Evolutionary conservation across 164 flowering plant species (phyloP).

Genomic region (Malania oleifera): DNA sequence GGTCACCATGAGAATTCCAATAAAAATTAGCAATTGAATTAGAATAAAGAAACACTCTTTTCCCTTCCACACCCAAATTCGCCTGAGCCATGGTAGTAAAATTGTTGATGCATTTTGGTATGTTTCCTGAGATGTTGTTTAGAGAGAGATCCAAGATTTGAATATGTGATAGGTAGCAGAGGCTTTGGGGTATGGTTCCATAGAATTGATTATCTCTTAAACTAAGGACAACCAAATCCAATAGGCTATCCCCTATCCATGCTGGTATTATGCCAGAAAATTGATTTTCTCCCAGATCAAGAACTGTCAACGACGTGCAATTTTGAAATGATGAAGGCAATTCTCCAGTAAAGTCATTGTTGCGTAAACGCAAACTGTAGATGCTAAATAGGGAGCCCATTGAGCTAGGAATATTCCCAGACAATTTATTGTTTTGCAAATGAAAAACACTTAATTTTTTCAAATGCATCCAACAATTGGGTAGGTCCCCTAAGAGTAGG

Average conservation of each 20-base stretch:
- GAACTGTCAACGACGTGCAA: not conserved
- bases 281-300: constrained; percentile 4
- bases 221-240: not conserved
- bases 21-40: too few relatives aligned
- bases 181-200: constrained; percentile 19
- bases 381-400: too few relatives aligned
- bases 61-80: not conserved
- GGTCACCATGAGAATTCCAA: too few relatives aligned
- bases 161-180: too few relatives aligned
- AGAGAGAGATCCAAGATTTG: too few relatives aligned
- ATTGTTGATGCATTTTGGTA: constrained; percentile 25
- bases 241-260: constrained; percentile 12
- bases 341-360: too few relatives aligned
- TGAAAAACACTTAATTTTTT: not conserved
- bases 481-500: constrained; percentile 11
- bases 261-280: constrained; percentile 5
- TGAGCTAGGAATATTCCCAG: constrained; percentile 15
- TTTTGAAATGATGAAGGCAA: too few relatives aligned
- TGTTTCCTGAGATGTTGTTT: constrained; percentile 11
- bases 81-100: constrained; percentile 11
- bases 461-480: constrained; percentile 10
- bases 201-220: constrained; percentile 16
- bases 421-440: constrained; percentile 13
- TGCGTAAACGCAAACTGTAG: too few relatives aligned
- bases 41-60: too few relatives aligned